A percentile compares a stretch with the other conserved stretches of the same genome.
Evolutionary conservation across 352 stramenopile species (phyloP).

Genomic region (Thraustochytrium sp.): DNA sequence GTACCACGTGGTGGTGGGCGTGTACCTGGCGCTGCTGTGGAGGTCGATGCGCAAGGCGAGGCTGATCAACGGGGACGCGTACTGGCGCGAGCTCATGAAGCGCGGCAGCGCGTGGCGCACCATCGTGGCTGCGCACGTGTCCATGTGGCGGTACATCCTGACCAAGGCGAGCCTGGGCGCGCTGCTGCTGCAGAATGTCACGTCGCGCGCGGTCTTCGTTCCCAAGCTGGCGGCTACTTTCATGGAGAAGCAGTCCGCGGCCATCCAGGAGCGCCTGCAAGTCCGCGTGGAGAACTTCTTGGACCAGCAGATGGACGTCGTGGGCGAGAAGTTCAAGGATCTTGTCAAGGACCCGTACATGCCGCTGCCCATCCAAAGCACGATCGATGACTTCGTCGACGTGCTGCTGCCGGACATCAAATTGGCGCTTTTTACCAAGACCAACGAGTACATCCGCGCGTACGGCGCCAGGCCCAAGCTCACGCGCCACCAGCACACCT

Average conservation of each 20-base stretch:
- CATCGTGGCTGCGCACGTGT: slow-evolving; percentile 24
- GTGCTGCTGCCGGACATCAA: slow-evolving; percentile 42
- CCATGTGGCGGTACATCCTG: slow-evolving; percentile 1
- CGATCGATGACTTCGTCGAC: slow-evolving; percentile 41
- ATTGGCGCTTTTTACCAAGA: slow-evolving; percentile 41
- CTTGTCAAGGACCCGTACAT: slow-evolving; percentile 43
- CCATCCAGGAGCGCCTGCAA: slow-evolving; percentile 28
- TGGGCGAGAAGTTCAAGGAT: slow-evolving; percentile 40
- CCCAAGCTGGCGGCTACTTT: slow-evolving; percentile 6
- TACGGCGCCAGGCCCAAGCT: neutral
- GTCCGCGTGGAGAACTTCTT: slow-evolving; percentile 20
- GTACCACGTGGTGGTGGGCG: neutral
- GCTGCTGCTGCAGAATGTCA: slow-evolving; percentile 12
- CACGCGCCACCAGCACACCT: neutral
- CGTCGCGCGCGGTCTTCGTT: neutral
- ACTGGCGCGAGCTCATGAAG: neutral
- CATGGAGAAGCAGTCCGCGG: slow-evolving; percentile 30
- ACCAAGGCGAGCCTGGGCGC: slow-evolving; percentile 30
- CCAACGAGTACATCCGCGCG: slow-evolving; percentile 26
- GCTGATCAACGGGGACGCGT: neutral
- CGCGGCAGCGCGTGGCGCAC: neutral
- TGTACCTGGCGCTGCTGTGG: slow-evolving; percentile 34
- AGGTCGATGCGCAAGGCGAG: neutral
- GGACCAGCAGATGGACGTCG: slow-evolving; percentile 32
- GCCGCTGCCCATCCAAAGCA: slow-evolving; percentile 9